Base-by-base conservation (phyloP, 768 basidiomycete genomes). In the Pisolithus marmoratus region DNA sequence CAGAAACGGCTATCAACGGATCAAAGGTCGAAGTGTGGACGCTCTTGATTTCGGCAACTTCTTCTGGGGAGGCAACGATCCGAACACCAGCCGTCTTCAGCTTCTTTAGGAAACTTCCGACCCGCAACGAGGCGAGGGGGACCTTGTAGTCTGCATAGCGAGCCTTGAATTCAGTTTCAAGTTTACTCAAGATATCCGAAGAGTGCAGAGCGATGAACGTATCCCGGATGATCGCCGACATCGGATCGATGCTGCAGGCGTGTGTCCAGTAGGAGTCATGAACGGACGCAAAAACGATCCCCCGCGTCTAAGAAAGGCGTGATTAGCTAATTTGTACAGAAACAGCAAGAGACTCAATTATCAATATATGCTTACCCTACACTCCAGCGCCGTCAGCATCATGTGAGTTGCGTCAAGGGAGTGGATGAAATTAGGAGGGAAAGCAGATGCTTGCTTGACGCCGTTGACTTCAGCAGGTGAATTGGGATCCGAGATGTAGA, bases 261-360 rank as follows among this genome's bases (percentile, higher is more conserved):
- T 99, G 96, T 4, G 95, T 97, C 96, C 96, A 99, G 71, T 97
- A 99, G 1, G 96, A 98, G 64, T 99, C 96, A 64, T 99, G 96
- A 11, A 99, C 96, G 1, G 93, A 90, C 1, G 95, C 94, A 66
- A 97, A 98, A 0, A 85, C 84, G 58, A 99, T 62, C 36, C 74
- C 77, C 61, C 79, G 80, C 12, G 84, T 79, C 89, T 93, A 60
- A 2, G 27, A 27, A 37, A 17, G 49, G 29, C 8, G 66, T 41
- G 48, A 52, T 53, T 20, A 57, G 40, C 11, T 8, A 23, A 19
- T 22, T 26, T 29, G 8, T 4, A 26, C 22, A 3, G 8, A 38
- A 22, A 7, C 31, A 46, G 29, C 29, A 29, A 29, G 6, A 29
- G 8, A 29, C 29, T 29, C 29, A 11, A 14, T 12, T 0, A 4